These are phyloP conservation scores for Teratosphaeria nubilosa DNA, from an alignment of 2,329 filamentous ascomycete species.

Conservation along the genomic window DNA sequence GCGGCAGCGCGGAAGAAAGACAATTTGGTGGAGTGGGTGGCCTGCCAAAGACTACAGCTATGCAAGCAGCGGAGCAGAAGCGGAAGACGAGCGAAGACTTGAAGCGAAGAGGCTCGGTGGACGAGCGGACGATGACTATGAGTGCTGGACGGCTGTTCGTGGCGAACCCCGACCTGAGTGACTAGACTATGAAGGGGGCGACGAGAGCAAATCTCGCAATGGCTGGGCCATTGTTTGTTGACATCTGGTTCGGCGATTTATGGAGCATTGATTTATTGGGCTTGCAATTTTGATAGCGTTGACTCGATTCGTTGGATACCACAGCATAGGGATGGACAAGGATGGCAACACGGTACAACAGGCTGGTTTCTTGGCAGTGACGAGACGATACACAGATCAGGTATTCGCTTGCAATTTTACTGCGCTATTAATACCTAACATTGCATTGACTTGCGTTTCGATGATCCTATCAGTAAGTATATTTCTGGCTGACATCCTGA, in stretches of 20 bases:
- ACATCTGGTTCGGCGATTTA: neutral
- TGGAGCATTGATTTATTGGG: neutral
- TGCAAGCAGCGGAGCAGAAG: constrained; percentile 43
- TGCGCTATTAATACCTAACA: neutral
- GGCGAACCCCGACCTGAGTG: constrained; percentile 65
- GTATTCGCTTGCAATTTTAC: neutral
- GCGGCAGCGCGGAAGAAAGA: constrained; percentile 41
- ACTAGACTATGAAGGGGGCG: constrained; percentile 21
- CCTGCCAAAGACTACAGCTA: constrained; percentile 33
- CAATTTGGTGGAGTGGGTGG: constrained; percentile 46
- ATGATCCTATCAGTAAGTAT: no score
- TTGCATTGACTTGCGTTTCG: no score
- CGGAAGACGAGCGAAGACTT: constrained; percentile 62
- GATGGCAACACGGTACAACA: neutral
- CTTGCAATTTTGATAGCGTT: constrained; percentile 1
- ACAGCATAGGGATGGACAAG: constrained; percentile 5
- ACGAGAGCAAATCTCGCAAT: neutral
- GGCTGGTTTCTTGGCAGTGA: neutral
- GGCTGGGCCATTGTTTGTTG: neutral
- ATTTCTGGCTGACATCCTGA: no score
- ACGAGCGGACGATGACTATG: constrained; percentile 71
- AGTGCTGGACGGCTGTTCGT: constrained; percentile 63
- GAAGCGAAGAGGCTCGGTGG: constrained; percentile 67
- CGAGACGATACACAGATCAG: neutral
- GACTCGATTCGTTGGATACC: constrained; percentile 6